phyloP scores from a whole-genome alignment of 2,329 filamentous ascomycete genomes.

The Podosphaera xanthii region DNA sequence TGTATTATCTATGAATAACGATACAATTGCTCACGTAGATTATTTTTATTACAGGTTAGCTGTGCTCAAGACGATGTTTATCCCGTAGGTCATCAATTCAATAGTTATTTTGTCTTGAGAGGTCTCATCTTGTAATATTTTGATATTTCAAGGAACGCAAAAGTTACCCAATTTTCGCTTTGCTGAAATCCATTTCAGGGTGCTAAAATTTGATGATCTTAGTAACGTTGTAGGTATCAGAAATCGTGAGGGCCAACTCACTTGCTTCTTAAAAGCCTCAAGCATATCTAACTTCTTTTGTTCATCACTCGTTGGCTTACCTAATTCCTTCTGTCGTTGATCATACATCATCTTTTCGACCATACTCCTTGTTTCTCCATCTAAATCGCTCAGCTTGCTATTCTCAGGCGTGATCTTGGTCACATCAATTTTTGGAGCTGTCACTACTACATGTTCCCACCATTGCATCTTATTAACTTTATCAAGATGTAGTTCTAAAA shows the following conservation, averaged over 20 bases:
- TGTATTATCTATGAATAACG: too few species aligned
- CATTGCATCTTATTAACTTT: constrained; percentile 95
- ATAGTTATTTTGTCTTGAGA: too few species aligned
- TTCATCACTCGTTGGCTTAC: constrained; percentile 76
- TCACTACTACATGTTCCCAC: constrained; percentile 83
- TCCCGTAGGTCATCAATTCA: too few species aligned
- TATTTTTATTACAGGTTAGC: too few species aligned
- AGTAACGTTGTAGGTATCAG: not conserved
- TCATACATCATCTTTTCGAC: constrained; percentile 99
- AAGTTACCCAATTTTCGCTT: constrained; percentile 37
- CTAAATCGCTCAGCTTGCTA: constrained; percentile 74
- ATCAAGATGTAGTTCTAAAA: constrained; percentile 72
- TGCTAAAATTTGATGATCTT: constrained; percentile 16
- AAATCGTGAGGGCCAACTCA: not conserved
- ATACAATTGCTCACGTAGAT: too few species aligned
- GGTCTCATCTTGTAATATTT: too few species aligned
- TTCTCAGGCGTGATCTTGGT: constrained; percentile 87
- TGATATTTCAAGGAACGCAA: too few species aligned
- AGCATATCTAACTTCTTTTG: constrained; percentile 86
- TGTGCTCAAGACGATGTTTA: too few species aligned
- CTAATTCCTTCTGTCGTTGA: constrained; percentile 87
- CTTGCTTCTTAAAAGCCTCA: constrained; percentile 55
- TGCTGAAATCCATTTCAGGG: constrained; percentile 50
- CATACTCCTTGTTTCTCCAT: constrained; percentile 87
- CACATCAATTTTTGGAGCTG: constrained; percentile 79